Evolutionary conservation across 2,329 filamentous ascomycete genomes (phyloP), one percentile per base, ranked within the genome.

Genomic region (Hypoxylon sp.): DNA sequence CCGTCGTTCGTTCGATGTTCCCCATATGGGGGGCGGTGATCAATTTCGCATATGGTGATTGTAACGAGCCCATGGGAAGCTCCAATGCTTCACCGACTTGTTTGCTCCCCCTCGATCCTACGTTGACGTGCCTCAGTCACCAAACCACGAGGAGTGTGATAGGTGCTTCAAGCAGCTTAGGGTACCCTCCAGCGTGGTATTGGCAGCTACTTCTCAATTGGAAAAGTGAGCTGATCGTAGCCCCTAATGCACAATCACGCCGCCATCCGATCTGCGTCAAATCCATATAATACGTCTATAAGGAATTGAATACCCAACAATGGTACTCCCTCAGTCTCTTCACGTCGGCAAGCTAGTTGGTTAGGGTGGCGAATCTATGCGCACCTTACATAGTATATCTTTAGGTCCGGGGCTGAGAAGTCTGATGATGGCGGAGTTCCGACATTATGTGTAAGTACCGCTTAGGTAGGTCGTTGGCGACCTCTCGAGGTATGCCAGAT

Each of bases 241-340:
- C 48, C 22, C 50, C 55, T 32, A 49, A 66, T 63, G 65, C 59
- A 63, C 60, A 59, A 68, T 62, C 59, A 65, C 63, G 56, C 49
- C 65, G 62, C 63, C 60, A 65, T 56, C 62, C 59, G 65, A 68
- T 65, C 65, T 65, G 62, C 59, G 56, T 59, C 56, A 43, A 62
- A 52, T 26, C 28, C 65, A 57, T 59, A 63, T 66, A 64, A 63
- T 68, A 51, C 59, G 22, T 66, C 65, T 61, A 41, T 1, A 41
- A 30, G 32, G 55, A 26, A 41, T 15, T 13, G 11, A 6, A 30
- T 37, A 39, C 34, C 26, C 11, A 46, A 22, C 7, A 24, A n/a
- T 13, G 30, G 30, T 34, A 34, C 30, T n/a, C n/a, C n/a, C n/a
- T n/a, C n/a, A n/a, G n/a, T n/a, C n/a, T n/a, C n/a, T n/a, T n/a